These are phyloP conservation scores for Ostreobium quekettii DNA, from an alignment of 139 green algal genomes.

Conservation along the genomic window DNA sequence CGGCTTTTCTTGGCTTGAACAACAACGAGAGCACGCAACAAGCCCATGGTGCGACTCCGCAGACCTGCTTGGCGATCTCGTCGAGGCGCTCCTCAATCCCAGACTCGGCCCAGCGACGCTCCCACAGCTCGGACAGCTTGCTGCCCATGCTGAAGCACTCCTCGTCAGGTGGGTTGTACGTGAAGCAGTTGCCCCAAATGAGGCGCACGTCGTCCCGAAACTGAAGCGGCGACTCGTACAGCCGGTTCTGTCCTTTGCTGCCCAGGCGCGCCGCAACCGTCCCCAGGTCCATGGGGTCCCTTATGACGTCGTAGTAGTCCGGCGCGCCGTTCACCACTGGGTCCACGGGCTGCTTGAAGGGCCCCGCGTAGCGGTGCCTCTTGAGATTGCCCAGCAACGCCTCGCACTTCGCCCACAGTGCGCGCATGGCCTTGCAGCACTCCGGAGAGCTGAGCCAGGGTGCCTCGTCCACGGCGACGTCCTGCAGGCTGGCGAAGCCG, in stretches of 20 bases:
- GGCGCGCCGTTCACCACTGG: not conserved
- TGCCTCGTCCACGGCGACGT: too few species aligned
- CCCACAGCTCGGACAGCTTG: not conserved
- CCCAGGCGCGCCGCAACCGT: not conserved
- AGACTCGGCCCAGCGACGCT: not conserved
- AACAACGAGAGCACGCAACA: too few species aligned
- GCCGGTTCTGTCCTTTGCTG: not conserved
- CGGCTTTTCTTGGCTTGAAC: too few species aligned
- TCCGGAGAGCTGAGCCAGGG: too few species aligned
- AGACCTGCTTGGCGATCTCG: not conserved
- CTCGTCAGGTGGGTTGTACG: not conserved
- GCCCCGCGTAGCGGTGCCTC: not conserved
- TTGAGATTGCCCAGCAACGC: not conserved
- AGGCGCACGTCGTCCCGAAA: slow-evolving; percentile 5
- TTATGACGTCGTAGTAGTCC: slow-evolving; percentile 15
- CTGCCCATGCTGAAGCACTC: not conserved
- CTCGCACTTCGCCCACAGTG: not conserved
- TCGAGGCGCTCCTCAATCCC: not conserved
- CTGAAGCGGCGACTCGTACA: slow-evolving; percentile 4
- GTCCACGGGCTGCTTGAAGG: slow-evolving; percentile 4
- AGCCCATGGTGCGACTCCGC: not conserved
- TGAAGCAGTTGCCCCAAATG: not conserved
- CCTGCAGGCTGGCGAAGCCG: too few species aligned
- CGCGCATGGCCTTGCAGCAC: not conserved
- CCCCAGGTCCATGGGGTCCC: not conserved